Conservation (phyloP, 768 basidiomycete species). For the Boletus sp. region DNA sequence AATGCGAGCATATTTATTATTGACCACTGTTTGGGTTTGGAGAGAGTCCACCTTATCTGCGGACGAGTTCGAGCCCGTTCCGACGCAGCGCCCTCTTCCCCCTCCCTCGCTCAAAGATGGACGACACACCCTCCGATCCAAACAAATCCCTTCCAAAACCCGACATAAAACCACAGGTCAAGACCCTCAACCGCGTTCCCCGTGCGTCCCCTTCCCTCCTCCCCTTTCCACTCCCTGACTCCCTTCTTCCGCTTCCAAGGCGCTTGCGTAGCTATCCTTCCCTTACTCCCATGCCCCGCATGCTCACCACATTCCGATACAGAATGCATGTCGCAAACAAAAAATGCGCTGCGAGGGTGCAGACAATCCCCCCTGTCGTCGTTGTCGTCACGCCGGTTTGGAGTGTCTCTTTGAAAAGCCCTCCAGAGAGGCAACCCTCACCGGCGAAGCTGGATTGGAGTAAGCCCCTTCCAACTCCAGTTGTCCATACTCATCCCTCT, state of each 20-base stretch:
- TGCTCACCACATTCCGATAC: constrained; percentile 18
- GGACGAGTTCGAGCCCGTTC: too few relatives aligned
- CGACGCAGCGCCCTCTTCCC: neutral
- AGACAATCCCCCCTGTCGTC: constrained; percentile 94
- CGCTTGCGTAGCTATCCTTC: constrained; percentile 62
- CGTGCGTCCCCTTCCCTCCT: constrained; percentile 47
- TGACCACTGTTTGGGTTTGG: constrained; percentile 17
- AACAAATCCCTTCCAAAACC: constrained; percentile 45
- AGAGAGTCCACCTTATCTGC: neutral
- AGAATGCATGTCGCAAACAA: constrained; percentile 96
- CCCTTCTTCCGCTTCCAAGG: constrained; percentile 42
- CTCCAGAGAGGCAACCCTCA: constrained; percentile 78
- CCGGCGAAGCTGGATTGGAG: constrained; percentile 89
- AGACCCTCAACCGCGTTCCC: constrained; percentile 83
- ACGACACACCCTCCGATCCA: constrained; percentile 42
- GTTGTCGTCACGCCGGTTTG: constrained; percentile 85
- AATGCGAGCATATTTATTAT: constrained; percentile 7
- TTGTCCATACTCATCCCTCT: constrained; percentile 15
- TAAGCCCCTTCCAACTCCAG: constrained; percentile 39
- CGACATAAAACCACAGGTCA: constrained; percentile 69
- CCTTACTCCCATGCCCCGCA: constrained; percentile 8
- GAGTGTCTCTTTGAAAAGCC: constrained; percentile 97
- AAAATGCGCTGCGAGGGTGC: constrained; percentile 98
- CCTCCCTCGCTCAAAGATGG: constrained; percentile 43
- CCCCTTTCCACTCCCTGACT: constrained; percentile 14